Conservation (phyloP, 148 eudicot species). For the Fagopyrum esculentum region DNA sequence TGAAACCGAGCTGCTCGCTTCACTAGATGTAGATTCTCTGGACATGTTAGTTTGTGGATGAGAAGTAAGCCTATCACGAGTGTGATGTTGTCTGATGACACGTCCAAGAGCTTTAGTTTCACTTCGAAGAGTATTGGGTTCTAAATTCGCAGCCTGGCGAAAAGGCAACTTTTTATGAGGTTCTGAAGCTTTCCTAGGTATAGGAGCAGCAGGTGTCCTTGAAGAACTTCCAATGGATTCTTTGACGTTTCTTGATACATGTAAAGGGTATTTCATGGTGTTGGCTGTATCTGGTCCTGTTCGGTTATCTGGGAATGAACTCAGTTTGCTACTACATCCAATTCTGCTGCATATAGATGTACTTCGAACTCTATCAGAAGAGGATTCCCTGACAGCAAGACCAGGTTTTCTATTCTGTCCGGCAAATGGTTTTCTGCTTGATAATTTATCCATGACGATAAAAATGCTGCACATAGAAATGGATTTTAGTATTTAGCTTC, state of each 20-base stretch:
- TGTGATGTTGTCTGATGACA: conserved; percentile 20
- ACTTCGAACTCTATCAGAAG: conserved; percentile 27
- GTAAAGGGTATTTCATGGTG: conserved; percentile 30
- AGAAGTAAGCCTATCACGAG: conserved; percentile 18
- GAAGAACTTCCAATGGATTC: conserved; percentile 32
- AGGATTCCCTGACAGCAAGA: conserved; percentile 31
- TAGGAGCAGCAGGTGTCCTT: conserved; percentile 19
- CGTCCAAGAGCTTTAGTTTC: conserved; percentile 29
- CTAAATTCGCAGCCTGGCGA: conserved; percentile 28
- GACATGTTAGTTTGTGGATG: conserved; percentile 15
- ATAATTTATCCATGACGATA: conserved; percentile 40
- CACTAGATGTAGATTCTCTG: conserved; percentile 10
- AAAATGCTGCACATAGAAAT: background rate
- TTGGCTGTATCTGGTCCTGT: conserved; percentile 34
- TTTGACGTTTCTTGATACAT: conserved; percentile 37
- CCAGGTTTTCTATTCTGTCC: conserved; percentile 44
- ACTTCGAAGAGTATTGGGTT: conserved; percentile 35
- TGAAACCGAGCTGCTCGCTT: conserved; percentile 26
- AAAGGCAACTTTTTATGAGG: conserved; percentile 31
- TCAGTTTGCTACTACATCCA: conserved; percentile 75
- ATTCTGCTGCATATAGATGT: conserved; percentile 63
- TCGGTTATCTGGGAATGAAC: conserved; percentile 11
- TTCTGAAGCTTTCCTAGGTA: conserved; percentile 30
- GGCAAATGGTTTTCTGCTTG: conserved; percentile 29
- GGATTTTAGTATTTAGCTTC: too few species aligned